These are phyloP conservation scores for Cynanchum wilfordii DNA, from an alignment of 257 asterid species.

Conservation along the genomic window DNA sequence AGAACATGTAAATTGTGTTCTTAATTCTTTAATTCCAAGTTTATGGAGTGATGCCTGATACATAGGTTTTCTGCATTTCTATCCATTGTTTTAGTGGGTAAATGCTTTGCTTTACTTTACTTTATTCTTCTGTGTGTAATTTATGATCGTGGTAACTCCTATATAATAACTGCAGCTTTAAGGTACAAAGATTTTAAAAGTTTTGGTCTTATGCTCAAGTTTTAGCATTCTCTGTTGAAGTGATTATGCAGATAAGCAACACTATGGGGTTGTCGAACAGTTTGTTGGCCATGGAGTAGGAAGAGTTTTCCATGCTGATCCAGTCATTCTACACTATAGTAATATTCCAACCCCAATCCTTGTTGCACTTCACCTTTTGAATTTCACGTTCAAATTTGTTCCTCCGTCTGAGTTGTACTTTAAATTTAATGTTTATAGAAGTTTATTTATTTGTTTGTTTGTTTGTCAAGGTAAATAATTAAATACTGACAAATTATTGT, in stretches of 20 bases:
- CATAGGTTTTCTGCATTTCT: background rate
- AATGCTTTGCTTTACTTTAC: background rate
- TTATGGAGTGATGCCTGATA: background rate
- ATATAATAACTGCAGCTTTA: background rate
- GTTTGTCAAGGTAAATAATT: background rate
- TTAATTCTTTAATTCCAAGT: background rate
- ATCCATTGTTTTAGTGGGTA: background rate
- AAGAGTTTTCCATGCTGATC: conserved; percentile 81
- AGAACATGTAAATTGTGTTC: background rate
- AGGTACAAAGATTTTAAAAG: background rate
- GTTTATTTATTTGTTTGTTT: background rate
- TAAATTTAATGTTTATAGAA: background rate
- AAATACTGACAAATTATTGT: background rate
- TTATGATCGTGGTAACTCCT: background rate
- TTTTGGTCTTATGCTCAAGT: background rate
- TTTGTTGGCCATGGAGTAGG: conserved; percentile 99
- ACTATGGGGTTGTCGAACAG: conserved; percentile 81
- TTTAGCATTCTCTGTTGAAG: conserved; percentile 40
- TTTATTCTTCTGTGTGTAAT: background rate
- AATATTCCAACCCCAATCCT: conserved; percentile 27
- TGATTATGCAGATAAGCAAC: conserved; percentile 78
- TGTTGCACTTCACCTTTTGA: background rate
- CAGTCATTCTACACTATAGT: conserved; percentile 84
- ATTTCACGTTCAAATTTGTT: background rate
- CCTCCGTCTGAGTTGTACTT: background rate